Evolutionary conservation across 2,329 filamentous ascomycete species (phyloP), one percentile per base, ranked within the genome.

Genomic region (Teratosphaeria destructans): DNA sequence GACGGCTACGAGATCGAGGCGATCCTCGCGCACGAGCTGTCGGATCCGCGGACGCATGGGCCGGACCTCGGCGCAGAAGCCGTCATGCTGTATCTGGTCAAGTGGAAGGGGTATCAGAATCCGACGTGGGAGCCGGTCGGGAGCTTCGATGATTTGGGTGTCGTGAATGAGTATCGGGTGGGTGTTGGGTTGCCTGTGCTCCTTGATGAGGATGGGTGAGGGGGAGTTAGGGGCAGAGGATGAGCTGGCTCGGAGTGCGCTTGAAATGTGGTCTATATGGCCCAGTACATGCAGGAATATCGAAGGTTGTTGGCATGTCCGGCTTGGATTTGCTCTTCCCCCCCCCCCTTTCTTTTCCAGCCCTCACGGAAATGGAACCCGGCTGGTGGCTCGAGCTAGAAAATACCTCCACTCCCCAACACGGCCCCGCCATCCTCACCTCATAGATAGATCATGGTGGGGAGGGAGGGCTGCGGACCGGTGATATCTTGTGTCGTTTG

Each of bases 331-430:
- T 23, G 23, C 23, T 23, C 23, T 23, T 23, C 23, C 23, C 23
- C 23, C 23, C 23, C 23, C 23, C 23, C 23, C 23, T 23, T 19
- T 19, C 19, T 19, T 19, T 19, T 19, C 23, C 61, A 94, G 89
- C 89, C 1, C 77, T 93, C 8, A 85, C 82, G 52, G 95, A 90
- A 66, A 76, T 94, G 72, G 88, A 95, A 62, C 77, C 85, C 0
- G 86, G 95, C 70, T 95, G 87, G 83, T 95, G 90, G 90, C 77
- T 95, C n/a, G 90, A 95, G 73, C 79, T 95, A 1, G 89, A 94
- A 65, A 85, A 78, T 56, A 88, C 83, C 3, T 95, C 95, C 70
- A 75, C 68, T 76, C 2, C 75, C 11, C 75, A 85, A 60, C 79
- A 93, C 63, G 84, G 87, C 1, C 78, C 78, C 10, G 74, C 77